Evolutionary conservation across 305 asterid species (phyloP).

Genomic region (Fraxinus greggii): DNA sequence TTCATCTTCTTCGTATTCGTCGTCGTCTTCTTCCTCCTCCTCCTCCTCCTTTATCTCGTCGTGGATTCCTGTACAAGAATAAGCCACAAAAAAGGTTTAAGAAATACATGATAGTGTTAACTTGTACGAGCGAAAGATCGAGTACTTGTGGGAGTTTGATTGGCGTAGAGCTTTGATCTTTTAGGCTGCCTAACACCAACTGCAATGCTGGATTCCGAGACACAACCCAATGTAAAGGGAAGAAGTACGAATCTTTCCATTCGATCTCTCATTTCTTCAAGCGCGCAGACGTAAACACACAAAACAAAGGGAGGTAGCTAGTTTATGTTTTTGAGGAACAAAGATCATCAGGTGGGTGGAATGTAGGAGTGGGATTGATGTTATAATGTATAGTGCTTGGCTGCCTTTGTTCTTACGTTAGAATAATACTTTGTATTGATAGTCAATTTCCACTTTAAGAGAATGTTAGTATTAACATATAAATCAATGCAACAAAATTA

Average conservation of each 20-base stretch:
- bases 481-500: background rate
- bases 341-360: constrained; percentile 24
- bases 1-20: constrained; percentile 40
- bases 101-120: background rate
- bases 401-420: constrained; percentile 49
- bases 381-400: background rate
- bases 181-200: constrained; percentile 49
- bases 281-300: background rate
- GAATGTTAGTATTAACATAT: background rate
- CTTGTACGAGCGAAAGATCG: constrained; percentile 1
- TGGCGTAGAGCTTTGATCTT: constrained; percentile 37
- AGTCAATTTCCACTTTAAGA: constrained; percentile 33
- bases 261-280: constrained; percentile 52
- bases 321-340: constrained; percentile 9
- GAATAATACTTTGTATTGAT: constrained; percentile 29
- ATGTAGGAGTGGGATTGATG: constrained; percentile 27
- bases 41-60: constrained; percentile 42
- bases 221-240: constrained; percentile 70
- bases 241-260: constrained; percentile 69
- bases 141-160: constrained; percentile 46
- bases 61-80: constrained; percentile 33
- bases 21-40: constrained; percentile 15
- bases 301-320: background rate
- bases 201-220: constrained; percentile 71
- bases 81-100: constrained; percentile 6